Base-by-base conservation (phyloP, 371 early-diverging fungal species). In the Circinella umbellata region DNA sequence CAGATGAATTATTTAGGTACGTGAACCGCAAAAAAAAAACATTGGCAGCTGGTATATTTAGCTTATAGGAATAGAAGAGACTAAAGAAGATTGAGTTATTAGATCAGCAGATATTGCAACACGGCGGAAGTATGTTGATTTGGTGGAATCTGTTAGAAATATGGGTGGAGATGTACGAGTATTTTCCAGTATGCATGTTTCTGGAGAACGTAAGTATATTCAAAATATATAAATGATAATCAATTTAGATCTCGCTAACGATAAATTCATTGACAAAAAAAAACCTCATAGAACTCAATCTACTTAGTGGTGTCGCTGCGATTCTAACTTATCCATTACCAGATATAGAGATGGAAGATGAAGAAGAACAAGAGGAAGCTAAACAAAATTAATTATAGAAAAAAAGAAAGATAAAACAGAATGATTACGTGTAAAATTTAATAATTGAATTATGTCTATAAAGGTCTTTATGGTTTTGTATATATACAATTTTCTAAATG, bases 261-360 rank as follows among this genome's bases (percentile, higher is more conserved):
- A 27, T 27, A 27, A 27, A 27, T 27, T 27, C 2, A 27, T 27
- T 27, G 27, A 27, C 27, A 27, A 27, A 27, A 27, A 27, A 27
- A 27, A 27, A 27, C 27, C 27, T 20, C 68, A 35, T 73, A 89
- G 91, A 98, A 82, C 84, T 99, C 17, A 90, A 89, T 69, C 94
- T 96, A 78, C 81, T 99, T 51, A 92, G 96, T 10, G 99, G 99
- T 47, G 92, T 98, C 4, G 99, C 99, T 1, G 96, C 97, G 5
- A 94, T 96, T 38, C 85, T 98, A 38, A 93, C 87, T 55, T 99
- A 91, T 61, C 95, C 95, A 18, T 61, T 89, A 48, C 90, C 90
- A 14, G 90, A 90, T 57, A 80, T 91, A 54, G 91, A 91, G 8
- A 83, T 86, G 8, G 83, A 85, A 10, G 86, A 85, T n/a, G 84